Conservation (phyloP, 306 rosid species). For the Prosopis cineraria region DNA sequence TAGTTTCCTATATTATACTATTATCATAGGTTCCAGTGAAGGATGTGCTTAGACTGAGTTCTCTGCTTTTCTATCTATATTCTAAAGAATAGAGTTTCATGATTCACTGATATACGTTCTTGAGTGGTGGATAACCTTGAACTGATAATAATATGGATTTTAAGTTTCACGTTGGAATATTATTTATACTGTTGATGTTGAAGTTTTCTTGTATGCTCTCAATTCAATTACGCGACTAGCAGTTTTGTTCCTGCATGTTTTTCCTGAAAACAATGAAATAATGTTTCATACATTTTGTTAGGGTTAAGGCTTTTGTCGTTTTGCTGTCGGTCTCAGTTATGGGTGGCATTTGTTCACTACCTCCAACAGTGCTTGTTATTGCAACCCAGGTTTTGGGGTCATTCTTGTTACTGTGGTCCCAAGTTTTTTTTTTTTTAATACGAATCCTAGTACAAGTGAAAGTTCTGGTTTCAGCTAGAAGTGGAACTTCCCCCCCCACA, state of each 20-base stretch:
- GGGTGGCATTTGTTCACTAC: background rate
- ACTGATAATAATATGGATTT: background rate
- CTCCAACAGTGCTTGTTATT: background rate
- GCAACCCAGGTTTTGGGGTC: background rate
- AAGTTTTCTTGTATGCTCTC: background rate
- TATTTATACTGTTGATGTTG: background rate
- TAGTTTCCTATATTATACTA: background rate
- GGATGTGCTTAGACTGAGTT: background rate
- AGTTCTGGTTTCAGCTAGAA: slow-evolving; percentile 1
- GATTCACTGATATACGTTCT: background rate
- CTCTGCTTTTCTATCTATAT: background rate
- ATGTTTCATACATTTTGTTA: background rate
- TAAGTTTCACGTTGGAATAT: slow-evolving; percentile 6
- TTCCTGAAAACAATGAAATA: background rate
- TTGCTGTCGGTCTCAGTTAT: slow-evolving; percentile 7
- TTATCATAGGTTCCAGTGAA: background rate
- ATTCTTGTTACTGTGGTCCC: background rate
- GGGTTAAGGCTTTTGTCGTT: background rate
- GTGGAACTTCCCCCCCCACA: background rate
- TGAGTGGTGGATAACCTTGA: slow-evolving; percentile 5
- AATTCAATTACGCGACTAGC: background rate
- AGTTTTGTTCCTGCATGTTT: background rate
- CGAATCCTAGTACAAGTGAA: background rate
- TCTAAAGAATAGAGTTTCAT: background rate
- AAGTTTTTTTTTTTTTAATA: background rate